A percentile compares a stretch with the other conserved stretches of the same genome.
Conservation (phyloP, 1,284 basidiomycete species). For the Leccinum fuscescens region DNA sequence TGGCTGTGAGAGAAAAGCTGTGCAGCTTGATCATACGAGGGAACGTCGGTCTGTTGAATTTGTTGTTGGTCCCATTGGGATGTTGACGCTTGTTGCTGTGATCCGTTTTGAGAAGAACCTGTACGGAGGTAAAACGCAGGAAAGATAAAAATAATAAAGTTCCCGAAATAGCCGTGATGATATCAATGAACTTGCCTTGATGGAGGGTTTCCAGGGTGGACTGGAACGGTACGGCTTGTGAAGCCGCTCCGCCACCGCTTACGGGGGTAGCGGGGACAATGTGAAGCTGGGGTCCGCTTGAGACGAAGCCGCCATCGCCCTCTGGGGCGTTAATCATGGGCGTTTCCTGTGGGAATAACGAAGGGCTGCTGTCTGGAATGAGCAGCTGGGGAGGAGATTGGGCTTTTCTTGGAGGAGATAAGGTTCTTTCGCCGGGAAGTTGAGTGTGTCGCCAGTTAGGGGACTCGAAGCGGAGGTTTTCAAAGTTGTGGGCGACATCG, state of each 20-base stretch:
- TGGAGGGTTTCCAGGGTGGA: constrained; percentile 44
- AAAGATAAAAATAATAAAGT: constrained; percentile 26
- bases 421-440: constrained; percentile 45
- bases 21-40: constrained; percentile 29
- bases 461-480: constrained; percentile 60
- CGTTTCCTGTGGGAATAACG: constrained; percentile 33
- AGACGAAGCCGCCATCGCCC: constrained; percentile 50
- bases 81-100: constrained; percentile 35
- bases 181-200: constrained; percentile 46
- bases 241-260: constrained; percentile 52
- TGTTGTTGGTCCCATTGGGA: constrained; percentile 37
- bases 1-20: constrained; percentile 36
- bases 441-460: constrained; percentile 54
- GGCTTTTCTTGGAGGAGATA: constrained; percentile 50
- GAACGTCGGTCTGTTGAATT: constrained; percentile 35
- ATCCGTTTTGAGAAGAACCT: constrained; percentile 32
- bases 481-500: constrained; percentile 55
- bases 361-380: constrained; percentile 52
- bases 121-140: constrained; percentile 27
- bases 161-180: constrained; percentile 33
- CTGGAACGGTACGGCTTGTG: constrained; percentile 50
- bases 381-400: constrained; percentile 68
- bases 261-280: constrained; percentile 82
- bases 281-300: constrained; percentile 59
- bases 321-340: constrained; percentile 69